Conservation (phyloP, 176 grass and related monocot genomes). For the Oryza brachyantha region DNA sequence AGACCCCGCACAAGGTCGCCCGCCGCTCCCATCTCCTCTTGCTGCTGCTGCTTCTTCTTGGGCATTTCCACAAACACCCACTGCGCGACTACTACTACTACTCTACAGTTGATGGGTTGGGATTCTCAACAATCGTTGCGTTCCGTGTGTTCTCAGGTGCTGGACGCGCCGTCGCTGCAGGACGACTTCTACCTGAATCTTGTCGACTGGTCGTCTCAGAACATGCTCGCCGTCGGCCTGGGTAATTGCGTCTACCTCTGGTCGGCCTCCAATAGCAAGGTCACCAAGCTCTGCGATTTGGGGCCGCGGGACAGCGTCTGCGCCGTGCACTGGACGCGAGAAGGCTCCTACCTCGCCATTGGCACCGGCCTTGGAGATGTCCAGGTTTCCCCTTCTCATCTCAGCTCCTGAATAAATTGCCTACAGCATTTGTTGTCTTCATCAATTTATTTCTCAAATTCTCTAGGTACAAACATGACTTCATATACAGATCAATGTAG, state of each 20-base stretch:
- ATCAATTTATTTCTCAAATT: background rate
- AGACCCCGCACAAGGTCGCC: slow-evolving; percentile 88
- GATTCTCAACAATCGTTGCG: background rate
- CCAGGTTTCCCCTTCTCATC: slow-evolving; percentile 42
- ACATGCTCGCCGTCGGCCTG: slow-evolving; percentile 82
- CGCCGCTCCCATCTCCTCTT: background rate
- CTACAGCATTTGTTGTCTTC: background rate
- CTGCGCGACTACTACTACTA: background rate
- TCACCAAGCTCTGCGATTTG: slow-evolving; percentile 90
- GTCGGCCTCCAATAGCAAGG: slow-evolving; percentile 94
- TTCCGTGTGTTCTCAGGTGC: slow-evolving; percentile 35
- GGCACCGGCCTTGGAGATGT: slow-evolving; percentile 93
- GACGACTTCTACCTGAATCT: slow-evolving; percentile 99
- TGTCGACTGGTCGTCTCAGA: slow-evolving; percentile 97
- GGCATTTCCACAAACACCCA: slow-evolving; percentile 14
- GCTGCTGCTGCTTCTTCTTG: no score
- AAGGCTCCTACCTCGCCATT: slow-evolving; percentile 87
- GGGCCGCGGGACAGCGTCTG: slow-evolving; percentile 82
- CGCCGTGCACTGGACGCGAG: slow-evolving; percentile 87
- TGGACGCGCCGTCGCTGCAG: slow-evolving; percentile 86
- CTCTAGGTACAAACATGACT: background rate
- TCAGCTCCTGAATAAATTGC: background rate
- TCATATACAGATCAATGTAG: background rate
- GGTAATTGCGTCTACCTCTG: slow-evolving; percentile 93
- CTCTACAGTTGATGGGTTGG: no score